These are phyloP conservation scores for Larix kaempferi DNA, from an alignment of 75 land plant genomes.

Conservation along the genomic window DNA sequence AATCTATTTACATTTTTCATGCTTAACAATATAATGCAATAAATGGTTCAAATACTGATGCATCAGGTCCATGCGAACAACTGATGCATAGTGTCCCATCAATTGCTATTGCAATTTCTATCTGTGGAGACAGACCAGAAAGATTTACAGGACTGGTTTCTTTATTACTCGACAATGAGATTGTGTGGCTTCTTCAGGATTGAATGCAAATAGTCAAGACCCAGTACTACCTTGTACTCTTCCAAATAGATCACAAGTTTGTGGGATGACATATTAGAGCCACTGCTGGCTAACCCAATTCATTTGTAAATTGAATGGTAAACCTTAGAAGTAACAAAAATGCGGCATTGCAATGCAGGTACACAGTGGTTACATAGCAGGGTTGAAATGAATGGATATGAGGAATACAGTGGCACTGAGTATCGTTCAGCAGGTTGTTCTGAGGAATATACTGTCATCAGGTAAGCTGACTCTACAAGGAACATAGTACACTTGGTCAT, in stretches of 20 bases:
- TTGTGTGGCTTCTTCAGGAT: not conserved
- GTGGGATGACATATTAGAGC: not conserved
- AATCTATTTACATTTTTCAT: too few relatives aligned
- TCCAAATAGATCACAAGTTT: not conserved
- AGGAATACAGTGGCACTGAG: constrained; percentile 77
- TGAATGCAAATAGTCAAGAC: not conserved
- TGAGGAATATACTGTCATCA: constrained; percentile 56
- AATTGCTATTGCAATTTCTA: not conserved
- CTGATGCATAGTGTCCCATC: not conserved
- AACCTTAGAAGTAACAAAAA: too few relatives aligned
- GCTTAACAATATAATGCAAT: too few relatives aligned
- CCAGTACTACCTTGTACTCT: not conserved
- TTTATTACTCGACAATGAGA: not conserved
- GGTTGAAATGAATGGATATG: constrained; percentile 74
- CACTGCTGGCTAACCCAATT: not conserved
- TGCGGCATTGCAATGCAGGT: constrained; percentile 25
- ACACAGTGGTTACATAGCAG: constrained; percentile 78
- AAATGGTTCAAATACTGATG: too few relatives aligned
- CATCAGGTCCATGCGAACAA: too few relatives aligned
- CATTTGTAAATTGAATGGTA: not conserved
- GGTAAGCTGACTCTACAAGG: constrained; percentile 20
- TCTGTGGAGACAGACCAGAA: not conserved
- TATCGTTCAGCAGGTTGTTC: constrained; percentile 77
- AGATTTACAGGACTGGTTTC: not conserved
- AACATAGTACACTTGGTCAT: not conserved